phyloP scores from a whole-genome alignment of 208 protist genomes.

The Leishmania tropica region DNA sequence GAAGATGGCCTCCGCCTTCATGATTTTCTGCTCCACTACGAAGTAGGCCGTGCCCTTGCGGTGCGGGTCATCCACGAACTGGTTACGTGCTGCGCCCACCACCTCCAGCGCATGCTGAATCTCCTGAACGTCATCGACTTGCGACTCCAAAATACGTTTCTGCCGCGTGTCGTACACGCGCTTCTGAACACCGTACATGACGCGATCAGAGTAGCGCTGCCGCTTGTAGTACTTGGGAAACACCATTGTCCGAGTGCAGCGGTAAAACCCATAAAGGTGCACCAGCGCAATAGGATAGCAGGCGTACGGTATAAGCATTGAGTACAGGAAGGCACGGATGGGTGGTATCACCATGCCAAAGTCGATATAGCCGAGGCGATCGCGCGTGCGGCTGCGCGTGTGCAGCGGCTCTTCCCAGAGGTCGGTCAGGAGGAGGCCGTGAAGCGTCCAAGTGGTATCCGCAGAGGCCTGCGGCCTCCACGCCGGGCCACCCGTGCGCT shows the following conservation, averaged over 20 bases:
- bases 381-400: slow-evolving; percentile 69
- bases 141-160: slow-evolving; percentile 56
- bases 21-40: slow-evolving; percentile 86
- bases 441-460: slow-evolving; percentile 16
- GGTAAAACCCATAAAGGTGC: slow-evolving; percentile 78
- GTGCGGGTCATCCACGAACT: slow-evolving; percentile 87
- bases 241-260: slow-evolving; percentile 68
- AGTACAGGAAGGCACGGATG: slow-evolving; percentile 78
- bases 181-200: slow-evolving; percentile 87
- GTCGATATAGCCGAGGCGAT: slow-evolving; percentile 85
- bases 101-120: slow-evolving; percentile 81
- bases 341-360: slow-evolving; percentile 85
- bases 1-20: slow-evolving; percentile 85
- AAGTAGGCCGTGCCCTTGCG: slow-evolving; percentile 70
- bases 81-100: slow-evolving; percentile 52
- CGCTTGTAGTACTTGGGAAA: slow-evolving; percentile 71
- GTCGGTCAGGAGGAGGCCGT: slow-evolving; percentile 58
- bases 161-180: slow-evolving; percentile 68
- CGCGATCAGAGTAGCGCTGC: slow-evolving; percentile 71
- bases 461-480: not conserved
- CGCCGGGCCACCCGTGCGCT: slow-evolving; percentile 9
- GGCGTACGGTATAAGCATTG: slow-evolving; percentile 74
- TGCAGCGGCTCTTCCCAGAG: slow-evolving; percentile 81
- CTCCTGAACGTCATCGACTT: slow-evolving; percentile 68
- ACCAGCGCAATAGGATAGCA: slow-evolving; percentile 76